Evolutionary conservation across 352 stramenopile genomes (phyloP), one percentile per base, ranked within the genome.

Genomic region (Phytophthora rubi): DNA sequence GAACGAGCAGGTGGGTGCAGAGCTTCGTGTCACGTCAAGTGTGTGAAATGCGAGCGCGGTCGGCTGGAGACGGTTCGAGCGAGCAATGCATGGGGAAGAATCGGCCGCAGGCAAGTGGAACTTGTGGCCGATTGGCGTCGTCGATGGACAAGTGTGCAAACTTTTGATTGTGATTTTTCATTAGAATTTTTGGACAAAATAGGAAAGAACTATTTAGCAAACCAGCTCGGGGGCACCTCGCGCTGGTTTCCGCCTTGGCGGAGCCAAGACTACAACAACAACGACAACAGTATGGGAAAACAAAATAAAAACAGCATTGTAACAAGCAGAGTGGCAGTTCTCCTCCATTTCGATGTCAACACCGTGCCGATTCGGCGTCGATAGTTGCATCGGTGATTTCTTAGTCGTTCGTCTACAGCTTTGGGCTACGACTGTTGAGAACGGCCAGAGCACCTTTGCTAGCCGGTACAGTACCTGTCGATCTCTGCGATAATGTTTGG

Each of bases 101-200:
- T 68, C 47, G 54, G 18, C 61, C 55, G 64, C 63, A 73, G 59
- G 78, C 79, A 85, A 76, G 58, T 76, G 78, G 79, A 86, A 86
- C 71, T 79, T 80, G 71, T 49, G 70, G 70, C 21, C 23, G 65
- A 59, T 76, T 64, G 62, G 18, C 59, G 61, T 71, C 74, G 68
- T 71, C 65, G 66, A 63, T 74, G 65, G 62, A 70, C 66, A 75
- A 64, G 68, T 80, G 73, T 73, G 68, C 68, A 71, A 73, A 70
- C 59, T 73, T 75, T 78, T 71, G 61, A 78, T 75, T 79, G 67
- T 75, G 67, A 60, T 75, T 73, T 82, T 81, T 66, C 39, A 57
- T 71, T 81, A 73, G 64, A 81, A 81, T 77, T 79, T 79, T 79
- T 79, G 71, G 68, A 75, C 59, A 70, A 80, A 77, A 79, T 80